Conservation (phyloP, 2,329 filamentous ascomycete genomes). For the Uncinocarpus reesii region DNA sequence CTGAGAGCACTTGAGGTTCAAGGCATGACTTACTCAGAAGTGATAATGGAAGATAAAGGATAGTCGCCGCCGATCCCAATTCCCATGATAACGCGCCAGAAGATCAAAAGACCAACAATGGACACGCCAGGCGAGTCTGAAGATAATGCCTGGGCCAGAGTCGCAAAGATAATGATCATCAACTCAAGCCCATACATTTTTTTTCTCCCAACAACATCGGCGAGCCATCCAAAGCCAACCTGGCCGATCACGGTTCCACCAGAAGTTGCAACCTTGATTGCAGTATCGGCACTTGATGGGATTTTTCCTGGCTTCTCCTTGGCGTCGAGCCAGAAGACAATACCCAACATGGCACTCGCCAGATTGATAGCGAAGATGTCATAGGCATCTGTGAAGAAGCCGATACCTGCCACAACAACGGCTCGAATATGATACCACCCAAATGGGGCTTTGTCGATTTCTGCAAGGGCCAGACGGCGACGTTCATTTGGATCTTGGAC, state of each 20-base stretch:
- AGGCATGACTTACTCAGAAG: conserved; percentile 50
- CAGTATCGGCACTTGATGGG: conserved; percentile 59
- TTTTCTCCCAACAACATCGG: conserved; percentile 68
- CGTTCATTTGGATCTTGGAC: conserved; percentile 63
- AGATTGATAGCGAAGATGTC: conserved; percentile 70
- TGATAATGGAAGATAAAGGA: conserved; percentile 71
- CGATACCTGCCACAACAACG: conserved; percentile 13
- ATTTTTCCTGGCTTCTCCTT: conserved; percentile 41
- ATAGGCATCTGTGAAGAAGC: conserved; percentile 37
- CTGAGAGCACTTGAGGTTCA: not conserved
- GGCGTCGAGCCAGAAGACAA: conserved; percentile 62
- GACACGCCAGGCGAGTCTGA: conserved; percentile 54
- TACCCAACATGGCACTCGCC: conserved; percentile 63
- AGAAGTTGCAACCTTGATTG: conserved; percentile 76
- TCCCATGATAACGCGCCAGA: conserved; percentile 74
- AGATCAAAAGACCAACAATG: conserved; percentile 50
- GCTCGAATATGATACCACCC: conserved; percentile 18
- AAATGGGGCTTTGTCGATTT: conserved; percentile 35
- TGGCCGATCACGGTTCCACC: conserved; percentile 77
- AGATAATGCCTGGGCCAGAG: conserved; percentile 59
- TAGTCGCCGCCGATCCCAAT: conserved; percentile 75
- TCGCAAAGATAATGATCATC: conserved; percentile 70
- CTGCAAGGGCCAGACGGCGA: conserved; percentile 64
- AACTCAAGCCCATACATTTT: conserved; percentile 76
- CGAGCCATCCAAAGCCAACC: conserved; percentile 66